Evolutionary conservation across 2,329 filamentous ascomycete genomes (phyloP), one percentile per base, ranked within the genome.

Genomic region (Pseudohalonectria lignicola): DNA sequence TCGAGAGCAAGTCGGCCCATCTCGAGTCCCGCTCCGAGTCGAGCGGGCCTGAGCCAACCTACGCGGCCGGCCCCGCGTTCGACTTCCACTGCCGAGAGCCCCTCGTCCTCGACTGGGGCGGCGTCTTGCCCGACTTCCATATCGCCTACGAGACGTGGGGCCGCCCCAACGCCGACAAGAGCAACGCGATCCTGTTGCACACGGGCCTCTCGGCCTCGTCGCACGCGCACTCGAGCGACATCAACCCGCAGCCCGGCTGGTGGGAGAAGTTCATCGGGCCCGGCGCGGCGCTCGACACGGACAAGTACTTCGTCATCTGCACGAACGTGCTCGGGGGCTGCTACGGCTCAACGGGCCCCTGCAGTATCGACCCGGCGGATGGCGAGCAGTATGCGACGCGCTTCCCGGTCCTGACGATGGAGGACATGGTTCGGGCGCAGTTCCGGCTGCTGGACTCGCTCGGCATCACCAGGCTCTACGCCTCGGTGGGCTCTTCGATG

Each of bases 211-310:
- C 88, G 1, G 92, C 92, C n/a, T 95, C 88, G 6, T 96, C 88
- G 41, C 92, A 98, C 62, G 92, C 92, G 2, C 88, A 88, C 54
- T 95, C 87, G 41, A 96, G 90, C n/a, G 70, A 75, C 37, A 66
- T 69, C 9, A 98, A 98, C 57, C 74, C 85, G 0, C 83, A 88
- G 56, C 82, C 87, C 0, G 92, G 92, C 4, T 98, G 92, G 92
- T 98, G 92, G 92, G 92, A 98, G 62, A 90, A 83, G 59, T 98
- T 98, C 57, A 96, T 98, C 52, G 92, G 92, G 0, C 83, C 88
- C 0, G 86, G 84, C 1, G 72, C 73, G 16, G 83, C 86, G 10
- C 63, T 98, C 9, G 86, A 98, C 57, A 98, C 92, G 1, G 66
- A 90, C 59, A 90, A 86, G 55, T 94, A 93, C 66, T 86, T 87